A percentile compares a stretch with the other conserved stretches of the same genome.
Evolutionary conservation across 2,329 filamentous ascomycete genomes (phyloP).

Genomic region (Apiospora arundinis): DNA sequence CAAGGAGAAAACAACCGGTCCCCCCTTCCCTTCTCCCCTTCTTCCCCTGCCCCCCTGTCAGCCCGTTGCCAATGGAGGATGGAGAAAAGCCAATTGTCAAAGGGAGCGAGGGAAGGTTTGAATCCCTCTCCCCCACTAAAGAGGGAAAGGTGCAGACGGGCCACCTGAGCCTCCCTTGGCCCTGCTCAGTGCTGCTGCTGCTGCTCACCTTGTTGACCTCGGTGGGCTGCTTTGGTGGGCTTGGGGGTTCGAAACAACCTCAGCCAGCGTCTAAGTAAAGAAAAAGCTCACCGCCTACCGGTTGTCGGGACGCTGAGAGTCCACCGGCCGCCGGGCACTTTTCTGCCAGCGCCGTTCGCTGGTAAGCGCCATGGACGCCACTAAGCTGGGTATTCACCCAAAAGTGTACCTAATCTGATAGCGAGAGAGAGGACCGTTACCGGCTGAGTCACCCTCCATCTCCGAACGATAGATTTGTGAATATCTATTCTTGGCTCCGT

Average conservation of each 20-base stretch:
- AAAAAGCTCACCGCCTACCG: slow-evolving; percentile 10
- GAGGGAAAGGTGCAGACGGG: not conserved
- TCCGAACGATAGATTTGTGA: slow-evolving; percentile 1
- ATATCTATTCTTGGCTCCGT: not conserved
- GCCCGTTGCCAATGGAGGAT: not conserved
- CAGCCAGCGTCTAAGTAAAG: not conserved
- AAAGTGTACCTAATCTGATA: not conserved
- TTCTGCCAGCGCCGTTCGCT: slow-evolving; percentile 1
- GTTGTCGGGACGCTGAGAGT: not conserved
- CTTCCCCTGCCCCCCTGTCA: not conserved
- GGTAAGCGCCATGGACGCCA: not conserved
- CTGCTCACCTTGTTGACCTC: not conserved
- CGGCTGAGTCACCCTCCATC: slow-evolving; percentile 14
- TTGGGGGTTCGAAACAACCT: not conserved
- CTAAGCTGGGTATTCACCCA: not conserved
- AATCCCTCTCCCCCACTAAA: not conserved
- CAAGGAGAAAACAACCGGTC: not conserved
- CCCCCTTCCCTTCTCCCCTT: not conserved
- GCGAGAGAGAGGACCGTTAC: not conserved
- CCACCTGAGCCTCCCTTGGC: not conserved
- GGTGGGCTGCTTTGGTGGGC: not conserved
- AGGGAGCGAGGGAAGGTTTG: not conserved
- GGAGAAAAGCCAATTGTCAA: not conserved
- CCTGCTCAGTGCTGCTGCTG: not conserved
- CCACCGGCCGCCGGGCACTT: not conserved